phyloP scores from a whole-genome alignment of 2,329 filamentous ascomycete genomes.

The Trichoderma brevicompactum region DNA sequence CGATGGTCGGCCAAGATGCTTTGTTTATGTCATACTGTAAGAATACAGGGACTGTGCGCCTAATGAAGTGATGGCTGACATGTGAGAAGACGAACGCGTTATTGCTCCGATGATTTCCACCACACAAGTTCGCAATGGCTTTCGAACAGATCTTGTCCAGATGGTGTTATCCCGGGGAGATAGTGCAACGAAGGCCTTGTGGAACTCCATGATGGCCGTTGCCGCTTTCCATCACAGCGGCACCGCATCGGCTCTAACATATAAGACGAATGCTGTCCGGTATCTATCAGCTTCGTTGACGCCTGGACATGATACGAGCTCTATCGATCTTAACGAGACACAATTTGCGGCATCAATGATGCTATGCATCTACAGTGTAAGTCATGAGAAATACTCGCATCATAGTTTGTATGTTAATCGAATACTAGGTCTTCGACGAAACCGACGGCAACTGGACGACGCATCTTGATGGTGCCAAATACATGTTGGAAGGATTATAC shows the following conservation, averaged over 20 bases:
- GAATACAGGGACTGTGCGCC: background rate
- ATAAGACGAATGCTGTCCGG: constrained; percentile 49
- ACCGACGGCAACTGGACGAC: constrained; percentile 52
- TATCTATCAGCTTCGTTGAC: constrained; percentile 45
- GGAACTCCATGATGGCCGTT: constrained; percentile 51
- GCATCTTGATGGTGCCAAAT: constrained; percentile 50
- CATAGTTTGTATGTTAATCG: background rate
- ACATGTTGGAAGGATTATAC: constrained; percentile 40
- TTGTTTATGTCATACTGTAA: constrained; percentile 35
- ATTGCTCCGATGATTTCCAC: constrained; percentile 54
- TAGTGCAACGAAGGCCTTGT: constrained; percentile 44
- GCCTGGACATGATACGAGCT: constrained; percentile 35
- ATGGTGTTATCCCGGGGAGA: constrained; percentile 48
- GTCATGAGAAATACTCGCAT: background rate
- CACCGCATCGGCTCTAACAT: constrained; percentile 45
- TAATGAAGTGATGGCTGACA: background rate
- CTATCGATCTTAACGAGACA: constrained; percentile 38
- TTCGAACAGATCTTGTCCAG: constrained; percentile 50
- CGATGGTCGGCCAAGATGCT: constrained; percentile 29
- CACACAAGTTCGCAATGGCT: constrained; percentile 52
- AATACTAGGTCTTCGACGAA: constrained; percentile 52
- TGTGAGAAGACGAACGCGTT: constrained; percentile 42
- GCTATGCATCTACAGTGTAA: constrained; percentile 55
- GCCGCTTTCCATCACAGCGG: constrained; percentile 49
- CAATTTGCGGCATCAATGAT: constrained; percentile 55